These are phyloP conservation scores for Raphanus sativus DNA, from an alignment of 345 rosid genomes.

Conservation along the genomic window DNA sequence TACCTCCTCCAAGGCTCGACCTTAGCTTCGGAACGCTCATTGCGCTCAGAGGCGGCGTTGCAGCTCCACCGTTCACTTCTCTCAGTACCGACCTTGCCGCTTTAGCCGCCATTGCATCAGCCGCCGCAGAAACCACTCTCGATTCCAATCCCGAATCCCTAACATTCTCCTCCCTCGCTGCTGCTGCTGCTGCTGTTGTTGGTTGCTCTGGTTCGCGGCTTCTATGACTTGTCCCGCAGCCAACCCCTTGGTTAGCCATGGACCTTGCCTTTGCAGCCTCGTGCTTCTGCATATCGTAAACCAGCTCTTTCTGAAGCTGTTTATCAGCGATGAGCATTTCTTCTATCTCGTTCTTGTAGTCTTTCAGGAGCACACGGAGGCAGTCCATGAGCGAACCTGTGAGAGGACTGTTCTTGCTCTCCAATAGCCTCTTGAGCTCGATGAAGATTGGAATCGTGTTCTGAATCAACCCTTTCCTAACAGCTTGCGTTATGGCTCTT, in stretches of 20 bases:
- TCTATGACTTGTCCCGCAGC: constrained; percentile 40
- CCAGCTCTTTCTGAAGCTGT: constrained; percentile 93
- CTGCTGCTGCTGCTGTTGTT: constrained; percentile 27
- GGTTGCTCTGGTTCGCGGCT: constrained; percentile 18
- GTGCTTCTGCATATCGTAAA: constrained; percentile 86
- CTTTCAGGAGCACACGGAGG: constrained; percentile 79
- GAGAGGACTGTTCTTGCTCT: constrained; percentile 90
- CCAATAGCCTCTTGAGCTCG: constrained; percentile 84
- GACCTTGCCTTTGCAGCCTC: constrained; percentile 68
- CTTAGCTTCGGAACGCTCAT: constrained; percentile 74
- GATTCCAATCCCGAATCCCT: constrained; percentile 30
- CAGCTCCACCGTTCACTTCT: constrained; percentile 62
- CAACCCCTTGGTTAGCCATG: constrained; percentile 52
- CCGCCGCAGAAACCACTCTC: constrained; percentile 63
- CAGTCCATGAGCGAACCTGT: constrained; percentile 94
- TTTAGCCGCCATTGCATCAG: constrained; percentile 63
- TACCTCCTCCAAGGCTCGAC: constrained; percentile 39
- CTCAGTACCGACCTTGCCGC: constrained; percentile 66
- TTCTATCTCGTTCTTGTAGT: constrained; percentile 90
- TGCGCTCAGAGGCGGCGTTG: constrained; percentile 70
- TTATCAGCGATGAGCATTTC: constrained; percentile 88
- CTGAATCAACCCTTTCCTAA: constrained; percentile 82
- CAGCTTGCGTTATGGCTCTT: constrained; percentile 84
- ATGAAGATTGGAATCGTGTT: constrained; percentile 95
- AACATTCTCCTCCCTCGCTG: constrained; percentile 26